A percentile compares a stretch with the other conserved stretches of the same genome.
phyloP scores from a whole-genome alignment of 2,329 filamentous ascomycete genomes.

The Stachybotrys elegans region DNA sequence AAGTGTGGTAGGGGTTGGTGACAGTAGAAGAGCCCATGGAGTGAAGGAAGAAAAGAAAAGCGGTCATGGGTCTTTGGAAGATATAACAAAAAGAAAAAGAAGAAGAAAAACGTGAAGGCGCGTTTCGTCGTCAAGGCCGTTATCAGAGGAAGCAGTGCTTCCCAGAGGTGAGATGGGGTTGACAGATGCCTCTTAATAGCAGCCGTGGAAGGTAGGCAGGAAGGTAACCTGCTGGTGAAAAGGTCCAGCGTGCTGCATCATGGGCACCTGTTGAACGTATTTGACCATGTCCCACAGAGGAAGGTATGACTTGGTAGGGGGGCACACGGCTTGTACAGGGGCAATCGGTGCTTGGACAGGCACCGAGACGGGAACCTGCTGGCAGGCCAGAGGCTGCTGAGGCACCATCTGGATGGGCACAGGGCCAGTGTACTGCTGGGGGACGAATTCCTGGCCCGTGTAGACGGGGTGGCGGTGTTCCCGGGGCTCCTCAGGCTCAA shows the following conservation, averaged over 20 bases:
- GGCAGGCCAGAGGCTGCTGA: constrained; percentile 23
- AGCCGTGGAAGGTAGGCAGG: constrained; percentile 47
- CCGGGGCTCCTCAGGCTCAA: constrained; percentile 40
- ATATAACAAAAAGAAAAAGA: background rate
- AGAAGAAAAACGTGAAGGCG: background rate
- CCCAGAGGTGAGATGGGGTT: background rate
- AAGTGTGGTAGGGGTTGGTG: no score
- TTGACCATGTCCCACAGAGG: constrained; percentile 49
- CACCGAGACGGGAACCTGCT: constrained; percentile 19
- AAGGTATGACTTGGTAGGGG: constrained; percentile 40
- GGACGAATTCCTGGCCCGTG: constrained; percentile 39
- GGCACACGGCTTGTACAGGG: constrained; percentile 31
- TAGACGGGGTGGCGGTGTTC: constrained; percentile 31
- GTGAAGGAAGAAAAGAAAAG: no score
- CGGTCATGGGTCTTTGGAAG: background rate
- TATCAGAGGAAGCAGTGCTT: background rate
- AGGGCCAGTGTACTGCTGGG: constrained; percentile 39
- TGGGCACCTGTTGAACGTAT: constrained; percentile 44
- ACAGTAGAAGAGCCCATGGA: no score
- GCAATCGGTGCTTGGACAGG: constrained; percentile 29
- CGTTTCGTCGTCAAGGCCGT: background rate
- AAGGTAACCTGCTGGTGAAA: constrained; percentile 50
- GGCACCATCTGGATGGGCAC: constrained; percentile 20
- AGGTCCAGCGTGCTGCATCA: constrained; percentile 42
- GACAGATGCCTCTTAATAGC: constrained; percentile 28